Percentiles rank a stretch among this genome's conserved stretches.
Evolutionary conservation across 257 asterid genomes (phyloP).

Genomic region (Hygrophila difformis): DNA sequence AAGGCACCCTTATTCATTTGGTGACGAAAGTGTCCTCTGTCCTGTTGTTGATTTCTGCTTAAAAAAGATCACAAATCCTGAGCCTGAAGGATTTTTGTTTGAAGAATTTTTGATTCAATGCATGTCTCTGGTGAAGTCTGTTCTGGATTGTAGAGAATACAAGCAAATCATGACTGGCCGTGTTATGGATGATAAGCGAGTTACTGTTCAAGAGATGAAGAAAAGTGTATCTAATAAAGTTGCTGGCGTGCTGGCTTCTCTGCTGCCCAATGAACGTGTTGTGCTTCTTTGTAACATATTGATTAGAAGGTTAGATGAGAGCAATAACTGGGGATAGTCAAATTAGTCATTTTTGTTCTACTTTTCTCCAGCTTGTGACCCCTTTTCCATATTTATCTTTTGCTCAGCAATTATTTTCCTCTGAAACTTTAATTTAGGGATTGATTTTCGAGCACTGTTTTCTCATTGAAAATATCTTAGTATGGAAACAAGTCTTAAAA

Average conservation of each 20-base stretch:
- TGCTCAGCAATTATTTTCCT: no score
- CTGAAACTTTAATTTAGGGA: background rate
- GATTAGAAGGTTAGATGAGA: conserved; percentile 62
- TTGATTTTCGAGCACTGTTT: background rate
- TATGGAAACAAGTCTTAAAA: no score
- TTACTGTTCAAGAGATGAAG: conserved; percentile 76
- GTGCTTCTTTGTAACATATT: conserved; percentile 74
- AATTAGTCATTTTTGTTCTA: no score
- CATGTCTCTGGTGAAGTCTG: conserved; percentile 74
- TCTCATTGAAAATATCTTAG: background rate
- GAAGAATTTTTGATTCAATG: conserved; percentile 87
- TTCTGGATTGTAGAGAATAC: conserved; percentile 91
- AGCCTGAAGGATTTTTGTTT: conserved; percentile 52
- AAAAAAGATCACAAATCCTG: conserved; percentile 74
- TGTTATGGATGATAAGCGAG: conserved; percentile 75
- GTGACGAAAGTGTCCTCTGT: conserved; percentile 73
- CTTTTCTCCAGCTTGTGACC: no score
- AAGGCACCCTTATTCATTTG: conserved; percentile 95
- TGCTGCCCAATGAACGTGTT: conserved; percentile 79
- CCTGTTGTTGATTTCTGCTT: conserved; percentile 74
- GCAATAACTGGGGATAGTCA: background rate
- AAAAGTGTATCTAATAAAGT: conserved; percentile 58
- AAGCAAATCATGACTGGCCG: conserved; percentile 76
- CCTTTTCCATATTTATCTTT: no score
- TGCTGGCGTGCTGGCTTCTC: conserved; percentile 66